Evolutionary conservation across 768 basidiomycete species (phyloP), one percentile per base, ranked within the genome.

Genomic region (Suillus placidus): DNA sequence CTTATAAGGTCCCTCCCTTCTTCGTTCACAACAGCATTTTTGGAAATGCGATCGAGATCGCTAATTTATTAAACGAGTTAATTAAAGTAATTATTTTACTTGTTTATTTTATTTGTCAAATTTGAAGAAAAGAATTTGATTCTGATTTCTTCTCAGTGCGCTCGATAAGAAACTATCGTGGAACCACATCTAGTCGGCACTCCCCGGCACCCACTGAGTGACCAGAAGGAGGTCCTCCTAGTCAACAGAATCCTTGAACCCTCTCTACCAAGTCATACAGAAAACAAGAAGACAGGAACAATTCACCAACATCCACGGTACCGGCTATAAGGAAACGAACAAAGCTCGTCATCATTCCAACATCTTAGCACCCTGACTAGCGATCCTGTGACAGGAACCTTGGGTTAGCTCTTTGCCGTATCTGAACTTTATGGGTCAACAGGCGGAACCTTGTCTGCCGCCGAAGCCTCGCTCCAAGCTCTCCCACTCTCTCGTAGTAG

Each of bases 1-100:
- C 67, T 76, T 76, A 76, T 77, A 78, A 71, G 58, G 58, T 69
- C 71, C 61, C 66, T 40, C 70, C 75, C 72, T 23, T 66, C 72
- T 26, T 77, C 26, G 38, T 40, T 40, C 37, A 58, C 3, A 64
- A 72, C 32, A 16, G 60, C 8, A 42, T 60, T 60, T 60, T 60
- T 40, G 57, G 57, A 6, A 40, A 23, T 14, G 1, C 64, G 76
- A 74, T 73, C 69, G 56, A 63, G 23, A 64, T 64, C 69, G 60
- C 10, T 47, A 66, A 69, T 74, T 75, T 64, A 74, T 76, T 76
- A 78, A 78, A 76, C 76, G 73, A 73, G 64, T 56, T 70, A 40
- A 63, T 66, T 74, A 70, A 76, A 61, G 45, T 60, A 66, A n/a
- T 72, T 47, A 64, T 45, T 49, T 63, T 71, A 58, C 34, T 37